Evolutionary conservation across 176 grass and related monocot genomes (phyloP), one percentile per base, ranked within the genome.

Genomic region (Zoysia japonica): DNA sequence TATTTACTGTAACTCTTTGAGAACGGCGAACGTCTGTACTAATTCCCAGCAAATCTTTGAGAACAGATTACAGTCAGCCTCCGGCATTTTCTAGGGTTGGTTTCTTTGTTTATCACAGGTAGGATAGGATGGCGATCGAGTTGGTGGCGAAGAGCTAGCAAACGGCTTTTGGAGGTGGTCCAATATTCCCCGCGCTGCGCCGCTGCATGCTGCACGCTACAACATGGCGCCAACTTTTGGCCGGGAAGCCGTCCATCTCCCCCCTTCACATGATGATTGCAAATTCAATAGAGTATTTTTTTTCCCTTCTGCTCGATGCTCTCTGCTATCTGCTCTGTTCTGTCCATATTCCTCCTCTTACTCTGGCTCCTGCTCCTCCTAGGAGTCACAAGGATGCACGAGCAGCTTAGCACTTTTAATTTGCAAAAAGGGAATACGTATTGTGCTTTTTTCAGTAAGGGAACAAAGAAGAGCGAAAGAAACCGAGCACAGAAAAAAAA

Each of bases 211-310:
- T 15, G 11, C 11, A 28, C 28, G 5, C 14, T 12, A 6, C 5
- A 4, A 13, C 60, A 80, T 60, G 78, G 51, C 51, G 78, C 78
- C 19, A 80, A 70, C 78, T 80, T 79, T 80, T 80, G 77, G 64
- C 65, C 41, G 50, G 41, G 28, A 28, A 28, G 65, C 78, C 65
- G 50, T 13, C 66, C 54, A 48, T 41, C 60, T 39, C 7, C 20
- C 55, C 44, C 44, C 13, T 28, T 71, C 78, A 71, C 78, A 81
- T 81, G 78, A 78, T 78, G 65, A 69, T 28, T 69, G 67, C 67
- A 69, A 9, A 47, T 69, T 28, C 67, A 47, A 69, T 47, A 68
- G 28, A 28, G 28, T 28, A 28, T 28, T 28, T 28, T 28, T 28
- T 28, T 28, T 28, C 28, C 28, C 28, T 35, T 61, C 57, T 61